These are phyloP conservation scores for Saitozyma sp. DNA, from an alignment of 768 basidiomycete genomes.

Conservation along the genomic window DNA sequence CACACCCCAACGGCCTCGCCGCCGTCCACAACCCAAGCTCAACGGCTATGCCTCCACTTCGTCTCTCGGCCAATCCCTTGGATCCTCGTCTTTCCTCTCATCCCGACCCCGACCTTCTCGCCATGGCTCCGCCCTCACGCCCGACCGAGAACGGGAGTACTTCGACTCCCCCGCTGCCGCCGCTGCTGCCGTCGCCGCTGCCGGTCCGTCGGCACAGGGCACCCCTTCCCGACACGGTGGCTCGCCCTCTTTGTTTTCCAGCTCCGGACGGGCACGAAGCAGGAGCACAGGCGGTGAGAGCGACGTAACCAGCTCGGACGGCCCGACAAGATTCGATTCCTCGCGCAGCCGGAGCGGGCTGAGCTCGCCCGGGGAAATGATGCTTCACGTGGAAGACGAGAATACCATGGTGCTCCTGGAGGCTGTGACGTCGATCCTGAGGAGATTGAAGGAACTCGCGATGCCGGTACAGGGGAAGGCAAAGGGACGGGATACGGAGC, in stretches of 20 bases:
- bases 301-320: slow-evolving; percentile 10
- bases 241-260: not conserved
- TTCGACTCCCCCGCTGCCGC: slow-evolving; percentile 6
- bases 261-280: slow-evolving; percentile 5
- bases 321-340: slow-evolving; percentile 18
- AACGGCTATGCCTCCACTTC: slow-evolving; percentile 17
- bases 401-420: too few species aligned
- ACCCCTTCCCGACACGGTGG: too few species aligned
- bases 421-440: slow-evolving; percentile 7
- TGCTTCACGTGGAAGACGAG: too few species aligned
- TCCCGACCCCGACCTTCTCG: slow-evolving; percentile 24
- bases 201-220: slow-evolving; percentile 8
- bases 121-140: slow-evolving; percentile 33
- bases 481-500: slow-evolving; percentile 31
- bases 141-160: slow-evolving; percentile 17
- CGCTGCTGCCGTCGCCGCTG: slow-evolving; percentile 3
- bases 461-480: slow-evolving; percentile 14
- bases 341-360: slow-evolving; percentile 4
- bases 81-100: slow-evolving; percentile 27
- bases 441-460: slow-evolving; percentile 19
- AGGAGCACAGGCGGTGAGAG: slow-evolving; percentile 6
- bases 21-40: too few species aligned
- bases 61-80: slow-evolving; percentile 28
- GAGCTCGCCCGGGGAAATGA: not conserved
- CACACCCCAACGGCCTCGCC: too few species aligned